Evolutionary conservation across 129 eudicot species (phyloP).

Genomic region (Chrysanthemum seticuspe): DNA sequence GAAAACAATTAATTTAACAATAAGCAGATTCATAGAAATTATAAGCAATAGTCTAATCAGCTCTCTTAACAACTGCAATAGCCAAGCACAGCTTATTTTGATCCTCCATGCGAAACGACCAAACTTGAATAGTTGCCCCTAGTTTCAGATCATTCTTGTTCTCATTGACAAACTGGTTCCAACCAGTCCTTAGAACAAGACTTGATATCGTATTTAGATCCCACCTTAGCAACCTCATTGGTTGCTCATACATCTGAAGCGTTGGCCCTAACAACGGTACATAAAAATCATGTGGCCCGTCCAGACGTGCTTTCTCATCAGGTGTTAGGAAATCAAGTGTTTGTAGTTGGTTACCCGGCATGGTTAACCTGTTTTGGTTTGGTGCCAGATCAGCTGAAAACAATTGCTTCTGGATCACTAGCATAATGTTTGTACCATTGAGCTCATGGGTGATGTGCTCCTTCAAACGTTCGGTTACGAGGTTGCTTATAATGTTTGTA

Average conservation of each 20-base stretch:
- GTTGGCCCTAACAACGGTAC: slow-evolving; percentile 12
- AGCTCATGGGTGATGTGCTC: not conserved
- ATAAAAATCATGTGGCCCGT: not conserved
- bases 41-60: not conserved
- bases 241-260: not conserved
- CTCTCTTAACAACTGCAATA: not conserved
- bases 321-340: not conserved
- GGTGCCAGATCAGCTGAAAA: not conserved
- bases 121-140: slow-evolving; percentile 10
- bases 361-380: slow-evolving; percentile 6
- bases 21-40: too few relatives aligned
- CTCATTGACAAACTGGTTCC: slow-evolving; percentile 10
- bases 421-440: not conserved
- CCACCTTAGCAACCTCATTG: slow-evolving; percentile 11
- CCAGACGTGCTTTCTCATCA: not conserved
- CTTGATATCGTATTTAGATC: not conserved
- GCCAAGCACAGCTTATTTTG: slow-evolving; percentile 9
- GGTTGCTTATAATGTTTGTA: not conserved
- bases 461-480: slow-evolving; percentile 1
- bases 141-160: slow-evolving; percentile 1
- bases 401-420: slow-evolving; percentile 15
- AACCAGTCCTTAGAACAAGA: slow-evolving; percentile 7
- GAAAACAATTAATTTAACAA: not conserved
- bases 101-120: slow-evolving; percentile 24
- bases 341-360: slow-evolving; percentile 9